Conservation (phyloP, 352 stramenopile genomes). For the Globisporangium yorkense region DNA sequence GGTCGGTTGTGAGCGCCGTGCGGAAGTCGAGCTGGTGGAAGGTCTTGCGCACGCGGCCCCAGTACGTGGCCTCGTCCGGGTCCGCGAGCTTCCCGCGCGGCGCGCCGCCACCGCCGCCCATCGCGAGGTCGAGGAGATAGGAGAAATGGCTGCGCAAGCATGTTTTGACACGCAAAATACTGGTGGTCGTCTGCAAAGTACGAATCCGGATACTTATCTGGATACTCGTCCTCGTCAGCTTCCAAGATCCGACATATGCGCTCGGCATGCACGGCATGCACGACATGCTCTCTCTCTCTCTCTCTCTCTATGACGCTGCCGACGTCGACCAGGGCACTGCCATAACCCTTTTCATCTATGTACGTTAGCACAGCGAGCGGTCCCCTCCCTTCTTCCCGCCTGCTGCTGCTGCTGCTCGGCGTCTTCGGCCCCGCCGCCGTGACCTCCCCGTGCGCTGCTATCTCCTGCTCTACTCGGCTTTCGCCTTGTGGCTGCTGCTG, state of each 20-base stretch:
- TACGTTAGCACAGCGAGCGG: not conserved
- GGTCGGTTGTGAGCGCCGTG: constrained; percentile 55
- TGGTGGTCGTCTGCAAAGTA: not conserved
- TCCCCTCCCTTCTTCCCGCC: too few species aligned
- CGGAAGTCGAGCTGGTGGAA: constrained; percentile 82
- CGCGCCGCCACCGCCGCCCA: constrained; percentile 19
- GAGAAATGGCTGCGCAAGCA: not conserved
- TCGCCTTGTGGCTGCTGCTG: constrained; percentile 22
- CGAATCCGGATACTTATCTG: too few species aligned
- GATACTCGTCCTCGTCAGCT: too few species aligned
- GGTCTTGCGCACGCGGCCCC: constrained; percentile 69
- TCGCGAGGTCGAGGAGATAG: not conserved
- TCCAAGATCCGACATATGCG: too few species aligned
- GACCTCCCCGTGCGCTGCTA: constrained; percentile 1
- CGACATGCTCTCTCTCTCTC: too few species aligned
- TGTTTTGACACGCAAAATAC: not conserved
- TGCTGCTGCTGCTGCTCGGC: not conserved
- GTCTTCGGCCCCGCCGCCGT: not conserved
- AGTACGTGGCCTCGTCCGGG: constrained; percentile 72
- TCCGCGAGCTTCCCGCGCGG: constrained; percentile 60
- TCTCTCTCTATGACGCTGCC: too few species aligned
- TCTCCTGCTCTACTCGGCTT: constrained; percentile 14
- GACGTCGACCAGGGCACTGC: too few species aligned
- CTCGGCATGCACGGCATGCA: too few species aligned
- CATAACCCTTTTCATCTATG: not conserved